phyloP scores from a whole-genome alignment of 352 stramenopile species.

The Thalassiosira oceanica region DNA sequence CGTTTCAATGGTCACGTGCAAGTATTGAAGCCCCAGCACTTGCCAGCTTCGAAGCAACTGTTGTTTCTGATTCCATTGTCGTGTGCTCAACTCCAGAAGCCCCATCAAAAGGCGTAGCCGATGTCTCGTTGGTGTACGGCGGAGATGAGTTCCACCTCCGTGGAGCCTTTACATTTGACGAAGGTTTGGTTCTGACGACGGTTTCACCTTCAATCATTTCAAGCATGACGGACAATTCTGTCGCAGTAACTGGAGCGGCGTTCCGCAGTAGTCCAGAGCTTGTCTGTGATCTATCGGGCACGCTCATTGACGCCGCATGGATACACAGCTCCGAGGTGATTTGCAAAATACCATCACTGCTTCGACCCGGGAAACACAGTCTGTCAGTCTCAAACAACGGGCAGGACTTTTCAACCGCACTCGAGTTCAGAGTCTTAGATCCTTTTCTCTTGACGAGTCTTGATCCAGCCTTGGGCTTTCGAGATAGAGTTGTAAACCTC shows the following conservation, averaged over 20 bases:
- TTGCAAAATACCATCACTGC: conserved; percentile 25
- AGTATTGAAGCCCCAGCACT: too few relatives aligned
- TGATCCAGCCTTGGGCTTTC: conserved; percentile 22
- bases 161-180: conserved; percentile 30
- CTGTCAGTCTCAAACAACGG: conserved; percentile 49
- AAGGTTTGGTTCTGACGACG: conserved; percentile 33
- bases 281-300: conserved; percentile 26
- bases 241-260: conserved; percentile 27
- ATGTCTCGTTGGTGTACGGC: conserved; percentile 31
- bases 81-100: conserved; percentile 23
- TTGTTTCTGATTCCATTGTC: conserved; percentile 36
- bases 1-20: too few relatives aligned
- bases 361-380: conserved; percentile 33
- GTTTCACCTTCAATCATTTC: conserved; percentile 17
- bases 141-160: conserved; percentile 33
- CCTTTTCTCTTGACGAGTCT: conserved; percentile 36
- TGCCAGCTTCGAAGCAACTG: conserved; percentile 8
- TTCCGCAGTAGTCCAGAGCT: conserved; percentile 41
- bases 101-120: not conserved
- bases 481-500: conserved; percentile 16
- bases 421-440: conserved; percentile 37
- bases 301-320: conserved; percentile 22
- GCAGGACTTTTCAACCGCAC: conserved; percentile 34
- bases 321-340: conserved; percentile 23
- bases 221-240: conserved; percentile 10